These are phyloP conservation scores for Podila minutissima DNA, from an alignment of 192 early-diverging fungal species.

Conservation along the genomic window DNA sequence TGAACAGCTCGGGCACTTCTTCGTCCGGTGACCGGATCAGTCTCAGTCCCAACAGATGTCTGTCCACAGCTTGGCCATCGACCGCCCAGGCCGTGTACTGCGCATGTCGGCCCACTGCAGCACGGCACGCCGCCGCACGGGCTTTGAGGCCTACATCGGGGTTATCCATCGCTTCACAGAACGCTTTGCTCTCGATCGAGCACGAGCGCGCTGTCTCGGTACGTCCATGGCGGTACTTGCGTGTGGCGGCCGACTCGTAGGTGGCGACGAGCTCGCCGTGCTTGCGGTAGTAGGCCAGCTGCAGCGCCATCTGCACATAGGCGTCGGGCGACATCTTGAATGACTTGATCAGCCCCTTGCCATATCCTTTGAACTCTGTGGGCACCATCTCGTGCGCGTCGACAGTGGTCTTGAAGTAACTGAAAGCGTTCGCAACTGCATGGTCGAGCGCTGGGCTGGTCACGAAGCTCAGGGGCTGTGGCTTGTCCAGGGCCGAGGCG, in stretches of 20 bases:
- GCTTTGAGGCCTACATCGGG: conserved; percentile 47
- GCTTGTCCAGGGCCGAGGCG: conserved; percentile 44
- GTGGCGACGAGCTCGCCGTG: conserved; percentile 73
- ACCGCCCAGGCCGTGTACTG: conserved; percentile 74
- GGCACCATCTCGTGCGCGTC: conserved; percentile 69
- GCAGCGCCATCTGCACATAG: conserved; percentile 89
- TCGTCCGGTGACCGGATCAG: conserved; percentile 57
- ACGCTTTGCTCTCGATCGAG: conserved; percentile 73
- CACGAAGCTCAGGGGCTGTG: conserved; percentile 68
- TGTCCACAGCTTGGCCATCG: conserved; percentile 82
- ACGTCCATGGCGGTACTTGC: conserved; percentile 85
- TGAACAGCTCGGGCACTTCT: conserved; percentile 53
- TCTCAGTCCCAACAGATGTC: conserved; percentile 86
- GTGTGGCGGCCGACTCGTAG: conserved; percentile 88
- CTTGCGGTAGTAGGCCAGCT: conserved; percentile 84
- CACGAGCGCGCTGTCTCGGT: conserved; percentile 90
- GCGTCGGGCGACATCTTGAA: conserved; percentile 79
- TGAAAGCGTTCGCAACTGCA: conserved; percentile 67
- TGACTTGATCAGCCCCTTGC: conserved; percentile 57
- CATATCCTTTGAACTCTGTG: conserved; percentile 78
- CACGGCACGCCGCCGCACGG: conserved; percentile 60
- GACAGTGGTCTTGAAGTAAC: conserved; percentile 73
- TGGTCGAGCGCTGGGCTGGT: conserved; percentile 52
- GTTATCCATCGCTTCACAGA: conserved; percentile 74
- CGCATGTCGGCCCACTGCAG: conserved; percentile 74